Conservation (phyloP, 495 filamentous ascomycete species). For the Amphirosellinia nigrospora region DNA sequence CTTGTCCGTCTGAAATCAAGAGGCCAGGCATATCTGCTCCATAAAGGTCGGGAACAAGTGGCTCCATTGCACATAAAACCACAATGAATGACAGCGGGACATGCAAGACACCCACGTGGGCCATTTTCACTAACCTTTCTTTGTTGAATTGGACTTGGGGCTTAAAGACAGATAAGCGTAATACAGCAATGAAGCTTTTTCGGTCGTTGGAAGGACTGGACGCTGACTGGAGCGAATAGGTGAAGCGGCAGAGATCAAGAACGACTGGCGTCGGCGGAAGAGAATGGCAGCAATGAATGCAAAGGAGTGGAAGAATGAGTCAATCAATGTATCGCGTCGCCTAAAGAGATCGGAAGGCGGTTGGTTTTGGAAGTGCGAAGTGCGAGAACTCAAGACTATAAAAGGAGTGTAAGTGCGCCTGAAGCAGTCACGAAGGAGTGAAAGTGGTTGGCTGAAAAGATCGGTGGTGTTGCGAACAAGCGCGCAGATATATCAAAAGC, state of each 20-base stretch:
- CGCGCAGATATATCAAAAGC: conserved; percentile 34
- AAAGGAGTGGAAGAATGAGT: conserved; percentile 30
- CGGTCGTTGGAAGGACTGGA: conserved; percentile 15
- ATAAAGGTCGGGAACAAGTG: background rate
- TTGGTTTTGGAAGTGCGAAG: conserved; percentile 25
- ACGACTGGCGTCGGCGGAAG: conserved; percentile 42
- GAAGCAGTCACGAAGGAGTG: conserved; percentile 39
- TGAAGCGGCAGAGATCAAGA: conserved; percentile 28
- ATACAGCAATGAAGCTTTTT: conserved; percentile 38
- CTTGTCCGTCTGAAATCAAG: conserved; percentile 3
- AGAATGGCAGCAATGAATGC: conserved; percentile 42
- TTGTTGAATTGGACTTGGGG: conserved; percentile 13
- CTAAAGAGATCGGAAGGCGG: conserved; percentile 23
- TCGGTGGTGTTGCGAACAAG: conserved; percentile 36
- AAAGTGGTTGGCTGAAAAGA: conserved; percentile 34
- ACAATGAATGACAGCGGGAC: background rate
- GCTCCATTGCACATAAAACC: background rate
- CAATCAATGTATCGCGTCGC: conserved; percentile 30
- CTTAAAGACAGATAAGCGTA: conserved; percentile 23
- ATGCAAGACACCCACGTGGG: background rate
- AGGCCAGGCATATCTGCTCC: background rate
- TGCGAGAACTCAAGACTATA: conserved; percentile 33
- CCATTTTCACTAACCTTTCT: conserved; percentile 19
- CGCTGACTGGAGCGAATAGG: conserved; percentile 33
- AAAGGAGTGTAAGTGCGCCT: conserved; percentile 50